Evolutionary conservation across 768 basidiomycete genomes (phyloP), one percentile per base, ranked within the genome.

Genomic region (Psilocybe tampanensis): DNA sequence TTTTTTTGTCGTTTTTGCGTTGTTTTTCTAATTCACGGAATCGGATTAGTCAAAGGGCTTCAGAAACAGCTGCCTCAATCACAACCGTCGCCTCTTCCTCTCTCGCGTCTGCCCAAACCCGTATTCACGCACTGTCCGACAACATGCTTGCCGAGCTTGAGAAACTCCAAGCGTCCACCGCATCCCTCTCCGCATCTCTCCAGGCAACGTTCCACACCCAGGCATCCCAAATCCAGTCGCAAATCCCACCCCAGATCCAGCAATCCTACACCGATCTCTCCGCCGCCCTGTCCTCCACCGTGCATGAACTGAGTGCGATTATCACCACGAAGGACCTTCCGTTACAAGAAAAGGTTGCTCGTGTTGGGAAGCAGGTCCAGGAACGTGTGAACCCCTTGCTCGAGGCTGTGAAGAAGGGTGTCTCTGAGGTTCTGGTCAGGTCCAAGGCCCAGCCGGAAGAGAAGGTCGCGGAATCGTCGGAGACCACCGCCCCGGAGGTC

Each of bases 141-240:
- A 82, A 72, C 52, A 86, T 92, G 85, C 71, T 90, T 47, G 47
- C 65, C 23, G 88, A 92, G 62, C 78, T 93, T 47, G 80, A 85
- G 61, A 86, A 83, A 60, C 75, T 92, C 44, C 82, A 89, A 66
- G 65, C 80, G 8, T 84, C 86, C 12, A 83, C 86, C 24, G 67
- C 80, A 13, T 70, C 80, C 15, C 72, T 86, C 52, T 76, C 81
- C 21, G 63, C 80, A 0, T 76, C 78, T 29, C 68, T 81, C 45
- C 74, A 76, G 54, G 56, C 70, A 24, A 68, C 71, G 17, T 55
- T 77, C 13, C 66, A 74, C n/a, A 69, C 65, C 48, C 73, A 75
- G 1, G 68, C 75, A 12, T 62, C 75, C 5, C 74, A 75, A 18
- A 54, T 77, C 41, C 76, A 76, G 47, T 65, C 74, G 15, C 75